Evolutionary conservation across 257 asterid species (phyloP).

Genomic region (Solanum chiquidenum): DNA sequence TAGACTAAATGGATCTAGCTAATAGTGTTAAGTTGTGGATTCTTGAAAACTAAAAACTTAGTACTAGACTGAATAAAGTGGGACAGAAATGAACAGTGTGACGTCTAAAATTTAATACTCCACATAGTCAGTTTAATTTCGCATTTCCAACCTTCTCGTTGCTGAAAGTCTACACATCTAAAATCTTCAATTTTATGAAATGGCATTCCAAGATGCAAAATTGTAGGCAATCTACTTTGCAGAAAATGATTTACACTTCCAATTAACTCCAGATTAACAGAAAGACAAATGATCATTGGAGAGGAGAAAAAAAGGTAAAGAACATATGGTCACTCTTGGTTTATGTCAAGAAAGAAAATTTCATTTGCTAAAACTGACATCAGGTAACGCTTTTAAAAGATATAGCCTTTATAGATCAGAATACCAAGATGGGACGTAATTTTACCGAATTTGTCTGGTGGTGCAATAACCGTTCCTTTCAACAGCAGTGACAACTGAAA

Average conservation of each 20-base stretch:
- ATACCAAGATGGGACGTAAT: not conserved
- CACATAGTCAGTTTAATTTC: not conserved
- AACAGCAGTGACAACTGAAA: constrained; percentile 76
- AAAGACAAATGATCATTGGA: not conserved
- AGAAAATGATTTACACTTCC: not conserved
- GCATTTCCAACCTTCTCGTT: not conserved
- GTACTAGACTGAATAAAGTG: not conserved
- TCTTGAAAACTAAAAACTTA: not conserved
- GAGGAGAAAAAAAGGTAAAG: not conserved
- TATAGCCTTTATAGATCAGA: not conserved
- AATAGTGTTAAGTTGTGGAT: not conserved
- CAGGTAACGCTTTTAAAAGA: not conserved
- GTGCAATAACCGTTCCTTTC: constrained; percentile 95
- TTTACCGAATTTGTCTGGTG: constrained; percentile 95
- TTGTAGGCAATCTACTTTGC: not conserved
- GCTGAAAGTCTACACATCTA: not conserved
- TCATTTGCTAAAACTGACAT: not conserved
- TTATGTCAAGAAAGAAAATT: not conserved
- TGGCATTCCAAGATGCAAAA: not conserved
- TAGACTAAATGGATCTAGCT: not conserved
- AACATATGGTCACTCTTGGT: not conserved
- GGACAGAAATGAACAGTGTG: not conserved
- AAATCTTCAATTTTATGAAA: not conserved
- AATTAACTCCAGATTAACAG: not conserved
- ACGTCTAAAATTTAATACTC: not conserved